phyloP scores from a whole-genome alignment of 495 filamentous ascomycete genomes.

The Penicillium robsamsonii region DNA sequence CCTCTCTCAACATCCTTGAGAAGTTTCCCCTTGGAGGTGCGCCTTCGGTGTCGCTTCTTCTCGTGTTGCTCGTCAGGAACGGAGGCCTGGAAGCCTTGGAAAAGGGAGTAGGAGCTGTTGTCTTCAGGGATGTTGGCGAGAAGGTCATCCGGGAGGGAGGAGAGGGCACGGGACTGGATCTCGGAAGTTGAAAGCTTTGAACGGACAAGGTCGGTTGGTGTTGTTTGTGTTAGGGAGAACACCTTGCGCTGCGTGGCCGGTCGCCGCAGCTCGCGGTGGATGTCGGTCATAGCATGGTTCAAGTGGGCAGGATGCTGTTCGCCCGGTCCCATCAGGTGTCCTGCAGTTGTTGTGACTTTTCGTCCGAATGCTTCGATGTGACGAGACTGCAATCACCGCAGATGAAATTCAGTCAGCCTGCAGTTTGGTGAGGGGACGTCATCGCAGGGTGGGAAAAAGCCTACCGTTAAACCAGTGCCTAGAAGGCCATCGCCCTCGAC shows the following conservation, averaged over 20 bases:
- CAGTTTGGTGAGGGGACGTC: slow-evolving; percentile 9
- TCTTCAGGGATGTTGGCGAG: slow-evolving; percentile 82
- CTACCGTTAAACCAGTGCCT: slow-evolving; percentile 54
- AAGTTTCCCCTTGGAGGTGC: slow-evolving; percentile 68
- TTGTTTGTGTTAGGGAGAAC: slow-evolving; percentile 82
- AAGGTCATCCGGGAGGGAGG: slow-evolving; percentile 87
- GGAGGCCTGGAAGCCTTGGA: slow-evolving; percentile 93
- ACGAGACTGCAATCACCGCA: slow-evolving; percentile 58
- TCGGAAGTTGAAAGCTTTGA: slow-evolving; percentile 88
- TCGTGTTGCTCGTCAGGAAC: slow-evolving; percentile 70
- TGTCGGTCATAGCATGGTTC: slow-evolving; percentile 80
- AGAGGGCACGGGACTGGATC: slow-evolving; percentile 90
- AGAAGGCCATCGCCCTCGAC: slow-evolving; percentile 49
- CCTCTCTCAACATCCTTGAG: slow-evolving; percentile 59
- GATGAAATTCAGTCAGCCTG: slow-evolving; percentile 8
- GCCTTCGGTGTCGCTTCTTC: slow-evolving; percentile 67
- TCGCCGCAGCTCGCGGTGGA: slow-evolving; percentile 81
- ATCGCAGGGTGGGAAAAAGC: slow-evolving; percentile 12
- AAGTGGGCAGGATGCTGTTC: slow-evolving; percentile 63
- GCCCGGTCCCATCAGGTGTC: slow-evolving; percentile 74
- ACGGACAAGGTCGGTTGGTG: slow-evolving; percentile 86
- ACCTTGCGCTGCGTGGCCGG: slow-evolving; percentile 83
- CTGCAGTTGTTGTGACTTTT: slow-evolving; percentile 92
- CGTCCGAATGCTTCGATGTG: slow-evolving; percentile 89
- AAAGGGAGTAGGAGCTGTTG: slow-evolving; percentile 82